Evolutionary conservation across 2,329 filamentous ascomycete species (phyloP).

Genomic region (Trichoderma simmonsii): DNA sequence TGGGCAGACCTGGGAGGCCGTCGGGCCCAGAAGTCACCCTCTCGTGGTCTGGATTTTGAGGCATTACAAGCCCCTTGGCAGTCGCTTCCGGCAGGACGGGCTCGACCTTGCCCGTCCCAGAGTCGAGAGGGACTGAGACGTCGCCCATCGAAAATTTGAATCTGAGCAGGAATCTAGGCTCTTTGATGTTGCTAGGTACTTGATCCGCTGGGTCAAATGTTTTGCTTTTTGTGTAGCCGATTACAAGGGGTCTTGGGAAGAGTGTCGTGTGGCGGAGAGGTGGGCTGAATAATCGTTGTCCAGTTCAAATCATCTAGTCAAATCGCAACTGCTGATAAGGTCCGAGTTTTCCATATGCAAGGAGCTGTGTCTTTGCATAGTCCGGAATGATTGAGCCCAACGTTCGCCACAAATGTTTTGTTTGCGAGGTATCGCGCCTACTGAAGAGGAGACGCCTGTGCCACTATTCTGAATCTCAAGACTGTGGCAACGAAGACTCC

Average conservation of each 20-base stretch:
- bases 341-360: not conserved
- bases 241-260: not conserved
- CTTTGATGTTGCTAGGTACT: not conserved
- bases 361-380: conserved; percentile 4
- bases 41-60: not conserved
- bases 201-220: not conserved
- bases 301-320: conserved; percentile 2
- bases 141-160: conserved; percentile 34
- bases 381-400: not conserved
- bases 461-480: not conserved
- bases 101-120: conserved; percentile 22
- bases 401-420: not conserved
- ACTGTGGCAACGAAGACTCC: not conserved
- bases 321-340: not conserved
- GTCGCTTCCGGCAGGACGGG: conserved; percentile 21
- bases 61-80: not conserved
- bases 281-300: conserved; percentile 1
- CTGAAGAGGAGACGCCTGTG: not conserved
- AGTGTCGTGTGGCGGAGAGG: not conserved
- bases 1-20: not conserved
- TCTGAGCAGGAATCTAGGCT: not conserved
- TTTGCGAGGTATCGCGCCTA: not conserved
- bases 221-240: not conserved
- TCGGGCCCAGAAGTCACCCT: not conserved
- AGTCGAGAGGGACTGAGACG: conserved; percentile 26